These are phyloP conservation scores for Lepiota venenata DNA, from an alignment of 768 basidiomycete species.

Conservation along the genomic window DNA sequence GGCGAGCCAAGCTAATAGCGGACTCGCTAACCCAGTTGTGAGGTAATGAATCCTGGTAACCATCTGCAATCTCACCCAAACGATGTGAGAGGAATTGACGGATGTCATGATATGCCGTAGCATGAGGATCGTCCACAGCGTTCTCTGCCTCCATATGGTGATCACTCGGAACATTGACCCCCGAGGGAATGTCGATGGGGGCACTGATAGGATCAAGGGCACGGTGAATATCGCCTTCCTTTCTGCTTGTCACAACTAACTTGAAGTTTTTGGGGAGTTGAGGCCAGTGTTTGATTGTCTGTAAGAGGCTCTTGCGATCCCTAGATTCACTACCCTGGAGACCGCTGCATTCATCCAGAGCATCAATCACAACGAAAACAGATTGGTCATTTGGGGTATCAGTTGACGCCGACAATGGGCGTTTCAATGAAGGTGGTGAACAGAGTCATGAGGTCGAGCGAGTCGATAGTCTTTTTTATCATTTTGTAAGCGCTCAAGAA, in stretches of 20 bases:
- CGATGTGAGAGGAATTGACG: too few relatives aligned
- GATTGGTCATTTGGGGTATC: constrained; percentile 6
- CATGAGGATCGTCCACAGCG: too few relatives aligned
- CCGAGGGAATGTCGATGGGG: constrained; percentile 17
- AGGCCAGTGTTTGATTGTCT: constrained; percentile 19
- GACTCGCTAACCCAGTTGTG: too few relatives aligned
- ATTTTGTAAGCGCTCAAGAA: constrained; percentile 12
- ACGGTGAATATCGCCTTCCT: constrained; percentile 14
- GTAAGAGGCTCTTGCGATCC: constrained; percentile 17
- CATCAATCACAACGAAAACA: constrained; percentile 25
- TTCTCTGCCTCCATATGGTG: too few relatives aligned
- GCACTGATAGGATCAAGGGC: constrained; percentile 13
- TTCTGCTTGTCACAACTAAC: constrained; percentile 23
- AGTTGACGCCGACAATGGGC: constrained; percentile 13
- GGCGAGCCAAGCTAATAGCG: too few relatives aligned
- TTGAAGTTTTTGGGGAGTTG: constrained; percentile 18
- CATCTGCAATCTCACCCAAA: too few relatives aligned
- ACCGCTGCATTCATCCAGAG: constrained; percentile 27
- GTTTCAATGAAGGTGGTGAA: constrained; percentile 19
- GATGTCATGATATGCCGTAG: too few relatives aligned
- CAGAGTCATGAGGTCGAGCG: constrained; percentile 11
- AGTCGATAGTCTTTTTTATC: constrained; percentile 14
- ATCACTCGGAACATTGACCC: constrained; percentile 7
- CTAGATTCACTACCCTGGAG: constrained; percentile 10
- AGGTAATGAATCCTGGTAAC: too few relatives aligned